Conservation (phyloP, 805 yeast species). For the Priceomyces melissophilus region DNA sequence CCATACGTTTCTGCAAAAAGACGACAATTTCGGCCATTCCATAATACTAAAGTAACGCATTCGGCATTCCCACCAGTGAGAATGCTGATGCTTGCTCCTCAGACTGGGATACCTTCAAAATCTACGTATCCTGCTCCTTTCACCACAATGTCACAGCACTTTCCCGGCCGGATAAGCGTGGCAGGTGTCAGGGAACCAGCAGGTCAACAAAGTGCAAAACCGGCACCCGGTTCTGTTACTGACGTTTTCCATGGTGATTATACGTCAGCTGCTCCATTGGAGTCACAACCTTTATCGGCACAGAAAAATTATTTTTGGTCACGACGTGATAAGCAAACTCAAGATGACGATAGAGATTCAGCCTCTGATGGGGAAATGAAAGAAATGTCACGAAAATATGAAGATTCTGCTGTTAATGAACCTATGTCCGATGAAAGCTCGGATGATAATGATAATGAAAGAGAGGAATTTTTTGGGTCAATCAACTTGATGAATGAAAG, state of each 20-base stretch:
- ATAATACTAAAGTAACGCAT: constrained; percentile 2
- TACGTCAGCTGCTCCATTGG: constrained; percentile 45
- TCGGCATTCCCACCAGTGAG: constrained; percentile 1
- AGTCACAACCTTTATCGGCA: constrained; percentile 51
- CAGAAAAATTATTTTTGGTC: constrained; percentile 38
- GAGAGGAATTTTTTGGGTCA: constrained; percentile 31
- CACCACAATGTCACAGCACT: constrained; percentile 9
- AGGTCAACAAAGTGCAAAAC: not conserved
- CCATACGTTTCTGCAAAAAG: constrained; percentile 4
- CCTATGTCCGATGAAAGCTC: constrained; percentile 5
- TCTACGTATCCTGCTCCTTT: constrained; percentile 3
- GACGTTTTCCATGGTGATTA: constrained; percentile 50
- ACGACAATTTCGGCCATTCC: constrained; percentile 2
- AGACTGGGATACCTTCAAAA: not conserved
- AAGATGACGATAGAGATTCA: constrained; percentile 25
- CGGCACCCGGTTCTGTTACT: constrained; percentile 27
- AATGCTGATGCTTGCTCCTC: not conserved
- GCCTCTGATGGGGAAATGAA: constrained; percentile 28
- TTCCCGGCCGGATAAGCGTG: constrained; percentile 4
- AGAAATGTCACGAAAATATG: constrained; percentile 29
- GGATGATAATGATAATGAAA: constrained; percentile 3
- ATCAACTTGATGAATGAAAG: constrained; percentile 36
- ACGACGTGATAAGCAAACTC: constrained; percentile 1
- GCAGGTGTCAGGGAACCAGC: not conserved
- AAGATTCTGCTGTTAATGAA: constrained; percentile 8